phyloP scores from a whole-genome alignment of 2,329 filamentous ascomycete species.

The Penicillium polonicum region DNA sequence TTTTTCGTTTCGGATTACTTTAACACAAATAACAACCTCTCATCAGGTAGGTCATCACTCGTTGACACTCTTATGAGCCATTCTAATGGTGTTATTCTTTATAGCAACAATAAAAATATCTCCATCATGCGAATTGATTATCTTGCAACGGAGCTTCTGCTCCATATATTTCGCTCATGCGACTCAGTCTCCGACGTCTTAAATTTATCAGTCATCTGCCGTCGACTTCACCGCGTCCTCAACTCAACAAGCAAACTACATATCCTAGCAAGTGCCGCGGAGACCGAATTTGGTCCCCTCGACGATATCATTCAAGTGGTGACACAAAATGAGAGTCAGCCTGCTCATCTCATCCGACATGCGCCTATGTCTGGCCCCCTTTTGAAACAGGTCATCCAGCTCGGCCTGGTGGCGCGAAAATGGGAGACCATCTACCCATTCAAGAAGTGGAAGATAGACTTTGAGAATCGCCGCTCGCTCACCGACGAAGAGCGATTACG shows the following conservation, averaged over 20 bases:
- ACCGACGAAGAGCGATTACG: slow-evolving; percentile 50
- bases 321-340: slow-evolving; percentile 60
- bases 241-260: slow-evolving; percentile 54
- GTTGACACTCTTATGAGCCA: neutral
- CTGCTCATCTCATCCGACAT: slow-evolving; percentile 53
- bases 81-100: neutral
- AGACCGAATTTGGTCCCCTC: slow-evolving; percentile 58
- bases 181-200: slow-evolving; percentile 54
- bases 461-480: slow-evolving; percentile 55
- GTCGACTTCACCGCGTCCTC: slow-evolving; percentile 54
- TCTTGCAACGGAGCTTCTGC: slow-evolving; percentile 58
- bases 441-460: slow-evolving; percentile 62
- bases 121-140: slow-evolving; percentile 53
- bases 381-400: slow-evolving; percentile 54
- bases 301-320: slow-evolving; percentile 59
- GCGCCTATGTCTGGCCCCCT: slow-evolving; percentile 56
- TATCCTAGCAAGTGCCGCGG: slow-evolving; percentile 55
- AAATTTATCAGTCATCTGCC: slow-evolving; percentile 55
- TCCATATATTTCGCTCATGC: slow-evolving; percentile 57
- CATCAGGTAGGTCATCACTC: neutral
- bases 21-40: neutral
- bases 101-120: neutral
- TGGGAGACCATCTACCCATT: slow-evolving; percentile 63
- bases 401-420: slow-evolving; percentile 55
- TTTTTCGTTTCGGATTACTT: neutral